Evolutionary conservation across 495 filamentous ascomycete species (phyloP).

Genomic region (Podospora comata): DNA sequence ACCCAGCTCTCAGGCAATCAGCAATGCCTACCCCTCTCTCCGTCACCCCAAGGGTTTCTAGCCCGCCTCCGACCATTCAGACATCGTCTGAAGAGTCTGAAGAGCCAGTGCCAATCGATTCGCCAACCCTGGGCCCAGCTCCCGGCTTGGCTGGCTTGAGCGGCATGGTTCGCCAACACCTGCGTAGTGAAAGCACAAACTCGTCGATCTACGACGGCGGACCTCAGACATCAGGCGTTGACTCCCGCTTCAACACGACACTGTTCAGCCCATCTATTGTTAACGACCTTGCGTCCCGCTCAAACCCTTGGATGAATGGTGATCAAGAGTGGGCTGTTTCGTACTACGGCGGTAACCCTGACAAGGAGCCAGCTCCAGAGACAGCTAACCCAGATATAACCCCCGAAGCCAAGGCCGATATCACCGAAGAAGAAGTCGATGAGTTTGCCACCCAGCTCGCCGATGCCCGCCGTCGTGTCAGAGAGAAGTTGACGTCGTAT

Average conservation of each 20-base stretch:
- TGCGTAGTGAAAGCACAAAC: conserved; percentile 74
- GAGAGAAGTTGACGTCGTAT: conserved; percentile 74
- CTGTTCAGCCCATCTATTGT: conserved; percentile 20
- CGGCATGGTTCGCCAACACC: conserved; percentile 79
- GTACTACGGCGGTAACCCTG: conserved; percentile 24
- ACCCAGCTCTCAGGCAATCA: conserved; percentile 45
- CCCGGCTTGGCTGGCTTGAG: conserved; percentile 58
- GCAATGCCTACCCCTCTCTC: conserved; percentile 37
- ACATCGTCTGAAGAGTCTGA: conserved; percentile 25
- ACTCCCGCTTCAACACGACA: conserved; percentile 37
- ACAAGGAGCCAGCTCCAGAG: conserved; percentile 10
- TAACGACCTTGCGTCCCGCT: conserved; percentile 32
- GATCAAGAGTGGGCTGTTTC: conserved; percentile 48
- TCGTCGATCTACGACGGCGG: conserved; percentile 67
- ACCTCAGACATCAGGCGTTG: conserved; percentile 30
- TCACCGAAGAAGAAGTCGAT: conserved; percentile 56
- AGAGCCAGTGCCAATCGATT: conserved; percentile 53
- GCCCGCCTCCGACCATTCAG: conserved; percentile 22
- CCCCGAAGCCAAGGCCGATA: conserved; percentile 33
- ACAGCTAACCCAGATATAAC: conserved; percentile 27
- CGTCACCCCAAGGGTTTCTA: conserved; percentile 26
- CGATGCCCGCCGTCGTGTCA: conserved; percentile 68
- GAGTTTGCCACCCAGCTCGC: conserved; percentile 81
- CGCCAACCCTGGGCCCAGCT: conserved; percentile 69
- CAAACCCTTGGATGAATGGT: conserved; percentile 54